phyloP scores from a whole-genome alignment of 1,284 basidiomycete species.

The Naganishia liquefaciens region DNA sequence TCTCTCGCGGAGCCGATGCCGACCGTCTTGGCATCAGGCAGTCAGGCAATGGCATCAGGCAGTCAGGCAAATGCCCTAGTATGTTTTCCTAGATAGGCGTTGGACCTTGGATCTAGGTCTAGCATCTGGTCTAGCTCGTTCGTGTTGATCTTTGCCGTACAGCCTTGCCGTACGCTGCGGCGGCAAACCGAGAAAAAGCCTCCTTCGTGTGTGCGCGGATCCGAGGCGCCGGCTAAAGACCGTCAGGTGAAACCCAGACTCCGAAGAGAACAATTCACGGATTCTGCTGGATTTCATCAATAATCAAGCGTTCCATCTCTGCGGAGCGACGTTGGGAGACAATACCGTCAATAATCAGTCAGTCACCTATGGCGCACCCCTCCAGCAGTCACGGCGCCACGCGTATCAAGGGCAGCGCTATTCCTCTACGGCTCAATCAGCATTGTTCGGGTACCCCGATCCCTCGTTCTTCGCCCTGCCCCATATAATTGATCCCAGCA shows the following conservation, averaged over 20 bases:
- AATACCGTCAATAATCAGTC: neutral
- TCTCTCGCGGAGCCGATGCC: too few relatives aligned
- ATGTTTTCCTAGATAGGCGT: too few relatives aligned
- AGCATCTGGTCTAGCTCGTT: too few relatives aligned
- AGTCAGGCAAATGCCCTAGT: too few relatives aligned
- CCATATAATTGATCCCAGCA: constrained; percentile 7
- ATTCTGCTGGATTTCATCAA: neutral
- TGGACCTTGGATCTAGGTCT: too few relatives aligned
- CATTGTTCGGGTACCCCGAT: neutral
- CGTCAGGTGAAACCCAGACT: constrained; percentile 5
- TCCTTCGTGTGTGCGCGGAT: neutral
- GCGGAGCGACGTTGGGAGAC: neutral
- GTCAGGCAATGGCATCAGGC: too few relatives aligned
- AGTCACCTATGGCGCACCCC: constrained; percentile 11
- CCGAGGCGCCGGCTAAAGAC: constrained; percentile 4
- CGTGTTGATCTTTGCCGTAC: too few relatives aligned
- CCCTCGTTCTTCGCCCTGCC: neutral
- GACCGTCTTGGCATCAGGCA: too few relatives aligned
- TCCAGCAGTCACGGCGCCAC: constrained; percentile 1
- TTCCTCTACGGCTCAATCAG: constrained; percentile 14
- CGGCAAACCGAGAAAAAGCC: too few relatives aligned
- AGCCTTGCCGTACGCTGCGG: too few relatives aligned
- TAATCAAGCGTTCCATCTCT: neutral
- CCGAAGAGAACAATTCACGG: neutral
- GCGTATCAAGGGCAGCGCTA: constrained; percentile 8